Conservation (phyloP, 768 basidiomycete genomes). For the Lentinula guzmanii region DNA sequence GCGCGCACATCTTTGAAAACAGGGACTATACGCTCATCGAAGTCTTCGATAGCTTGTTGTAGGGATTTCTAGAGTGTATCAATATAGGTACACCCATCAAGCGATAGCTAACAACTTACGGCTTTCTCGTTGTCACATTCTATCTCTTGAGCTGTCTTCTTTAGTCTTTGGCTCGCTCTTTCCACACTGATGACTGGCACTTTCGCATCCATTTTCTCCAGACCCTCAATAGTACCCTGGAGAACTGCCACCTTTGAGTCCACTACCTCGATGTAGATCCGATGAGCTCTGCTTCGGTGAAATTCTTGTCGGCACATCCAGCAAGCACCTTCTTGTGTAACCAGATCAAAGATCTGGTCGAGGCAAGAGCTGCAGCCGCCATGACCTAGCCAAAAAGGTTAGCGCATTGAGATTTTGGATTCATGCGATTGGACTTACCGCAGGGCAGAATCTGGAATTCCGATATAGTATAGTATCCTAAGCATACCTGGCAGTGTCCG, state of each 20-base stretch:
- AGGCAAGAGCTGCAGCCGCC: background rate
- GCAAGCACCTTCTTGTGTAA: background rate
- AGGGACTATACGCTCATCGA: background rate
- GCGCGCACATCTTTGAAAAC: background rate
- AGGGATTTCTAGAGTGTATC: background rate
- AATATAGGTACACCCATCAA: background rate
- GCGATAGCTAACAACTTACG: background rate
- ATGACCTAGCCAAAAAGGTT: background rate
- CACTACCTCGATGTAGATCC: background rate
- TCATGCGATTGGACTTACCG: background rate
- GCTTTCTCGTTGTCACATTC: background rate
- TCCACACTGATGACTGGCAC: background rate
- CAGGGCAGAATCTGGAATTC: background rate
- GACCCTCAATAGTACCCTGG: background rate
- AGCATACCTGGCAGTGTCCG: background rate
- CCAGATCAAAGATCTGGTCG: background rate
- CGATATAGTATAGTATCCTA: background rate
- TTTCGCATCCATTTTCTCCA: conserved; percentile 1
- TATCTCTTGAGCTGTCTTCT: background rate
- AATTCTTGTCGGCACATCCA: background rate
- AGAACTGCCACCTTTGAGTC: background rate
- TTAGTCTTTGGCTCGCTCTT: background rate
- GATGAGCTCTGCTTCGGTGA: background rate
- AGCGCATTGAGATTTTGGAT: background rate
- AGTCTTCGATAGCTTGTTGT: background rate